A percentile compares a stretch with the other conserved stretches of the same genome.
Conservation (phyloP, 306 rosid species). For the Morella rubra region DNA sequence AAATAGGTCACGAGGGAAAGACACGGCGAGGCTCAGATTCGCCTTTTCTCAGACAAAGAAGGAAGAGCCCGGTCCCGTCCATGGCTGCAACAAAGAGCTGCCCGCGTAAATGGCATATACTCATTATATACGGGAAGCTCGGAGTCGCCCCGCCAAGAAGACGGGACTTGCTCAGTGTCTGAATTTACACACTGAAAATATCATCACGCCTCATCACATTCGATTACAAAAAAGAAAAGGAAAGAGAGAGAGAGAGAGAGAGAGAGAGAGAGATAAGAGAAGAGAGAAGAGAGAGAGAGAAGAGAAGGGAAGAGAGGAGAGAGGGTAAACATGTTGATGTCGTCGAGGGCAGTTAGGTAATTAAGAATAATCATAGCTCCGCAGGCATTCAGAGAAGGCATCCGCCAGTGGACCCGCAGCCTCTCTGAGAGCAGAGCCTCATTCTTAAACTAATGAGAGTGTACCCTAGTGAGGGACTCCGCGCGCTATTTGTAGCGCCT, state of each 20-base stretch:
- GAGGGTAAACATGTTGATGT: background rate
- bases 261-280: background rate
- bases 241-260: background rate
- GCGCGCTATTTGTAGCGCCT: background rate
- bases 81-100: slow-evolving; percentile 38
- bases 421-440: slow-evolving; percentile 21
- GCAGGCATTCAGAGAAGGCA: slow-evolving; percentile 8
- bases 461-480: background rate
- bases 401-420: background rate
- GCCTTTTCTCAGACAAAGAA: slow-evolving; percentile 42
- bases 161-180: slow-evolving; percentile 14
- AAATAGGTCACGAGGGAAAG: no score
- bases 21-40: slow-evolving; percentile 40
- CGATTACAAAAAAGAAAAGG: no score
- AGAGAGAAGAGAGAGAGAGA: no score
- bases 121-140: background rate
- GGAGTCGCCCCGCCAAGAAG: slow-evolving; percentile 42
- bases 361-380: slow-evolving; percentile 8
- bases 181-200: slow-evolving; percentile 5
- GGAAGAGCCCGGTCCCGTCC: background rate
- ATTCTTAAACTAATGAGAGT: slow-evolving; percentile 16
- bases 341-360: background rate
- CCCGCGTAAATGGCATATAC: background rate
- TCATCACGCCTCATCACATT: slow-evolving; percentile 43
- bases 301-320: no score